A percentile compares a stretch with the other conserved stretches of the same genome.
These are phyloP conservation scores for Tricholoma terreum DNA, from an alignment of 768 basidiomycete genomes.

Conservation along the genomic window DNA sequence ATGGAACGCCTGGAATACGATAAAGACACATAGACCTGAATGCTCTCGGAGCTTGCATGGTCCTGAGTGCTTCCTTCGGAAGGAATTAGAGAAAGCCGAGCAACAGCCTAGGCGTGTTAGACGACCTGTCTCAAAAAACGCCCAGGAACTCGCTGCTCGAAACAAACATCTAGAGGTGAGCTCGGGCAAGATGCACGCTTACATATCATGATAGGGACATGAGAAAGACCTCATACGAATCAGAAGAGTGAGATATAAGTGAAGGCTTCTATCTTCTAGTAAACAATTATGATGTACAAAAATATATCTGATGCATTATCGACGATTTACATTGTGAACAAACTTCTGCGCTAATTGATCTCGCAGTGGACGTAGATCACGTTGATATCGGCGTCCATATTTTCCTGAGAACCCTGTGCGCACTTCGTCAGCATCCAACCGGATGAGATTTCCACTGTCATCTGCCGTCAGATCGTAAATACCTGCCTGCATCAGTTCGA, in stretches of 20 bases:
- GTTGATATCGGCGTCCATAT: slow-evolving; percentile 11
- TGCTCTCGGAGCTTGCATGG: too few species aligned
- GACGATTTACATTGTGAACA: neutral
- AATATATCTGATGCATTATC: neutral
- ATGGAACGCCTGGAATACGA: too few species aligned
- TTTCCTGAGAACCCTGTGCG: slow-evolving; percentile 8
- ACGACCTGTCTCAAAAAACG: neutral
- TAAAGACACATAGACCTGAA: too few species aligned
- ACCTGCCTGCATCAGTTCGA: slow-evolving; percentile 13
- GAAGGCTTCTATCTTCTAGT: neutral
- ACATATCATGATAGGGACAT: too few species aligned
- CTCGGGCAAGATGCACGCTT: too few species aligned
- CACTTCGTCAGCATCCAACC: slow-evolving; percentile 12
- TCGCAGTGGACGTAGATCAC: slow-evolving; percentile 1
- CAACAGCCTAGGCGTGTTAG: slow-evolving; percentile 24
- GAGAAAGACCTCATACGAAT: too few species aligned
- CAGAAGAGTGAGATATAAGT: too few species aligned
- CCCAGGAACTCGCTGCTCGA: neutral
- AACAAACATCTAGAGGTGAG: too few species aligned
- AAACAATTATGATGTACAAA: neutral
- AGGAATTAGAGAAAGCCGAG: slow-evolving; percentile 31
- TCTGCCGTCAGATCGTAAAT: slow-evolving; percentile 10
- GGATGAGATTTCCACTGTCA: slow-evolving; percentile 3
- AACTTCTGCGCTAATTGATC: neutral
- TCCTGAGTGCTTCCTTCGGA: too few species aligned